Conservation (phyloP, 2,329 filamentous ascomycete genomes). For the Alternaria ventricosa region DNA sequence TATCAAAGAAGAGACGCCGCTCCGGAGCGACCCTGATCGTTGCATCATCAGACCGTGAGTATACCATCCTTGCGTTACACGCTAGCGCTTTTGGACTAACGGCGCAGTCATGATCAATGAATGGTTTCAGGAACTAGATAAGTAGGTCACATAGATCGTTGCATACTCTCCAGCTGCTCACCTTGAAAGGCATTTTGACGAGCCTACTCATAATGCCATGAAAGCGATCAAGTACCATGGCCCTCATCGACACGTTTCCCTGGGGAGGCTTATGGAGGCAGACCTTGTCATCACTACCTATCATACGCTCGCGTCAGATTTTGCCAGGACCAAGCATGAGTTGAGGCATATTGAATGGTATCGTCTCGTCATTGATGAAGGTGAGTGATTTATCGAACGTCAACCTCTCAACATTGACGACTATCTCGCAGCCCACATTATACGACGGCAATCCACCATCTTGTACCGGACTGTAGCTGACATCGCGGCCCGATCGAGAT, state of each 20-base stretch:
- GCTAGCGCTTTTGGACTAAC: background rate
- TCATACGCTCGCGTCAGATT: slow-evolving; percentile 28
- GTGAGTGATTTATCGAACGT: background rate
- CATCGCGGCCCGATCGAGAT: slow-evolving; percentile 55
- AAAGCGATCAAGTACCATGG: slow-evolving; percentile 36
- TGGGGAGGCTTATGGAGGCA: slow-evolving; percentile 17
- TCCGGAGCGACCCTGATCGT: slow-evolving; percentile 37
- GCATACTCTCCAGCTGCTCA: background rate
- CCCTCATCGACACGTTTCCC: slow-evolving; percentile 14
- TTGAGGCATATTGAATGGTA: slow-evolving; percentile 37
- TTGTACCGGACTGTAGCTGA: slow-evolving; percentile 53
- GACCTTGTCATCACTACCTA: slow-evolving; percentile 43
- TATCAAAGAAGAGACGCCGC: slow-evolving; percentile 1
- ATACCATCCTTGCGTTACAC: background rate
- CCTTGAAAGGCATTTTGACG: slow-evolving; percentile 30
- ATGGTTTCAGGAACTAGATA: slow-evolving; percentile 38
- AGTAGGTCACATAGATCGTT: slow-evolving; percentile 36
- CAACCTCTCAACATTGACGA: background rate
- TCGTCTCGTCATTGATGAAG: slow-evolving; percentile 40
- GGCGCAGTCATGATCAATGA: slow-evolving; percentile 40
- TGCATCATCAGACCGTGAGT: slow-evolving; percentile 36
- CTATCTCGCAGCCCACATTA: slow-evolving; percentile 55
- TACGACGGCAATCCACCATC: slow-evolving; percentile 57
- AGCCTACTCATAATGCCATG: slow-evolving; percentile 7
- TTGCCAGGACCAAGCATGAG: slow-evolving; percentile 2